A percentile compares a stretch with the other conserved stretches of the same genome.
These are phyloP conservation scores for Wickerhamomyces subpelliculosus DNA, from an alignment of 805 yeast genomes.

Conservation along the genomic window DNA sequence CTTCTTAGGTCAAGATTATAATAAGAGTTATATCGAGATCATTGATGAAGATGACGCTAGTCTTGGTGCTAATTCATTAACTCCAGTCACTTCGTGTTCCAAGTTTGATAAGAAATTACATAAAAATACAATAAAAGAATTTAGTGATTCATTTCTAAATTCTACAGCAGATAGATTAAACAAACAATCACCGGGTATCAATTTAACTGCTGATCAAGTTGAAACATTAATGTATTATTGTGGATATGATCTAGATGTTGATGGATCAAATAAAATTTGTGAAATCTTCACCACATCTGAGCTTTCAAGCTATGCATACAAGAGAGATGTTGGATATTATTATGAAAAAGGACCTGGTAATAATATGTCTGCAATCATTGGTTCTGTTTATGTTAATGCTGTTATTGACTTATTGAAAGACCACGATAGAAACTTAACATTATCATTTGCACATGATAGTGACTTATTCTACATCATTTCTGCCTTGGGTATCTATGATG, in stretches of 20 bases:
- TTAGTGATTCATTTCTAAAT: conserved; percentile 13
- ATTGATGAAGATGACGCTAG: conserved; percentile 36
- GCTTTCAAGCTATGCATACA: conserved; percentile 35
- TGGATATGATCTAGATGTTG: conserved; percentile 44
- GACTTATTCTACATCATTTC: conserved; percentile 44
- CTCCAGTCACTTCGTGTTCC: conserved; percentile 37
- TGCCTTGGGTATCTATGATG: conserved; percentile 38
- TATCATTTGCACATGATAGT: conserved; percentile 50
- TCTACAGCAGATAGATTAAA: conserved; percentile 27
- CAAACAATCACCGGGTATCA: conserved; percentile 30
- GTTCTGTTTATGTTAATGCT: conserved; percentile 41
- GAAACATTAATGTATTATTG: conserved; percentile 36
- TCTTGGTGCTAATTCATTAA: conserved; percentile 54
- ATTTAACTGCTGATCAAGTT: conserved; percentile 35
- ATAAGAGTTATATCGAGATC: conserved; percentile 32
- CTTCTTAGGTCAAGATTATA: conserved; percentile 32
- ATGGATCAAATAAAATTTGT: conserved; percentile 25
- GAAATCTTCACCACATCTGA: conserved; percentile 44
- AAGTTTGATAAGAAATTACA: conserved; percentile 29
- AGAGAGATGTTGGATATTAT: conserved; percentile 34
- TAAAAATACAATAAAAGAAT: conserved; percentile 23
- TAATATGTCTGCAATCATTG: conserved; percentile 32
- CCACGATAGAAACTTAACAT: conserved; percentile 31
- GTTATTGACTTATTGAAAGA: conserved; percentile 36
- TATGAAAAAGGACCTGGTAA: conserved; percentile 45